Evolutionary conservation across 345 rosid species (phyloP), one percentile per base, ranked within the genome.

Genomic region (Rhodomyrtus tomentosa): DNA sequence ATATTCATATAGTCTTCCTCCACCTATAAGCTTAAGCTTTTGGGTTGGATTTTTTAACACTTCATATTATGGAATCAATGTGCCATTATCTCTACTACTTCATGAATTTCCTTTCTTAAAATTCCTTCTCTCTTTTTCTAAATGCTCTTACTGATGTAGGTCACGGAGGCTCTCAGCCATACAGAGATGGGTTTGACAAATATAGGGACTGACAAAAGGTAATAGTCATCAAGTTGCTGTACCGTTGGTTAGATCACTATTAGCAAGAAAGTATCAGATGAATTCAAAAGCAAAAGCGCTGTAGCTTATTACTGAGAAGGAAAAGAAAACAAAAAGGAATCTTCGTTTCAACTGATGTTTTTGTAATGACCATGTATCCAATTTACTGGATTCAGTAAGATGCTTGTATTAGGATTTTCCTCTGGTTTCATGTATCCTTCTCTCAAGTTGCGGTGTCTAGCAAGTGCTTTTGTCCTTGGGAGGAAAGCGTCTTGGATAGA

Each of bases 121-220:
- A 68, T 79, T 90, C 84, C 83, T 72, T 36, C 45, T 53, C 24
- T 68, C 45, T 36, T 68, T 68, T 36, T 18, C 45, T 82, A 32
- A 62, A 24, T 84, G 68, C 38, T 54, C n/a, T 83, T 50, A 42
- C 81, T 86, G 74, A 55, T 82, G 82, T 89, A 97, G 99, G 93
- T 95, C 84, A 90, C 80, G 88, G 98, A 95, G 90, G 95, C 95
- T 24, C 76, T 90, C 38, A 76, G 81, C 81, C 93, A 88, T 86
- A 52, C 86, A 59, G 92, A 90, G 76, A 87, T 81, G 32, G 91
- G 96, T 89, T 84, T 45, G 38, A 50, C 90, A 81, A 74, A 74
- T 79, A 88, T 88, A 10, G 95, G 88, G 90, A 90, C 88, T 85
- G 89, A 88, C 89, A 86, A 89, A 42, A 95, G 87, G 99, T 95